These are phyloP conservation scores for Cryptococcus jaspeensis DNA, from an alignment of 1,284 basidiomycete genomes.

Conservation along the genomic window DNA sequence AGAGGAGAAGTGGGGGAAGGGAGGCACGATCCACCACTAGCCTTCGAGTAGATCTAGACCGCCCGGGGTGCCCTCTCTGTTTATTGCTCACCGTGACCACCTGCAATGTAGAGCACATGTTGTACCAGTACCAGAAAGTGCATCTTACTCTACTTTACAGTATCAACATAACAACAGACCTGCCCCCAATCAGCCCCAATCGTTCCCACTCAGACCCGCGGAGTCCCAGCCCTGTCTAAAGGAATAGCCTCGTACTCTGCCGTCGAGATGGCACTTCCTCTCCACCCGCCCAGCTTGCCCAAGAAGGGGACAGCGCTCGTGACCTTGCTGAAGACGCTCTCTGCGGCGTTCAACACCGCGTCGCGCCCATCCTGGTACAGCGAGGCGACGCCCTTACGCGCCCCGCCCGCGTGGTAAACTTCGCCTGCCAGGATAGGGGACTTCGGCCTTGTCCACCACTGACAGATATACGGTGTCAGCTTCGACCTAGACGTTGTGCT, in stretches of 20 bases:
- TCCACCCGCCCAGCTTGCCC: constrained; percentile 20
- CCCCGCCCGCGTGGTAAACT: constrained; percentile 43
- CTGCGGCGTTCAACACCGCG: constrained; percentile 13
- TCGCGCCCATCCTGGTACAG: constrained; percentile 21
- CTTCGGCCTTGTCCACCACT: constrained; percentile 74
- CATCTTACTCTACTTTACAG: background rate
- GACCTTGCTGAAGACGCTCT: constrained; percentile 22
- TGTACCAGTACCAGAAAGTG: constrained; percentile 2
- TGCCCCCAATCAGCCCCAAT: background rate
- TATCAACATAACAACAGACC: background rate
- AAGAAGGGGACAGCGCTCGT: constrained; percentile 14
- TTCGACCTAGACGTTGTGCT: background rate
- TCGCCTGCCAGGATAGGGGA: constrained; percentile 69
- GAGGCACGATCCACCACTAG: constrained; percentile 55
- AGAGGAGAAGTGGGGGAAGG: constrained; percentile 86
- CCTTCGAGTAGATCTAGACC: background rate
- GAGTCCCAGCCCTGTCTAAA: constrained; percentile 7
- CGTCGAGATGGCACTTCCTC: constrained; percentile 4
- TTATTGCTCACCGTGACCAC: background rate
- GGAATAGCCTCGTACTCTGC: constrained; percentile 45
- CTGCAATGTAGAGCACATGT: constrained; percentile 3
- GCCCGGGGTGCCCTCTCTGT: background rate
- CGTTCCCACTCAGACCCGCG: background rate
- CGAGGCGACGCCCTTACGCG: constrained; percentile 30
- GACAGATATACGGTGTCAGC: background rate